Conservation (phyloP, 2,329 filamentous ascomycete genomes). For the Trichoderma koningiopsis region DNA sequence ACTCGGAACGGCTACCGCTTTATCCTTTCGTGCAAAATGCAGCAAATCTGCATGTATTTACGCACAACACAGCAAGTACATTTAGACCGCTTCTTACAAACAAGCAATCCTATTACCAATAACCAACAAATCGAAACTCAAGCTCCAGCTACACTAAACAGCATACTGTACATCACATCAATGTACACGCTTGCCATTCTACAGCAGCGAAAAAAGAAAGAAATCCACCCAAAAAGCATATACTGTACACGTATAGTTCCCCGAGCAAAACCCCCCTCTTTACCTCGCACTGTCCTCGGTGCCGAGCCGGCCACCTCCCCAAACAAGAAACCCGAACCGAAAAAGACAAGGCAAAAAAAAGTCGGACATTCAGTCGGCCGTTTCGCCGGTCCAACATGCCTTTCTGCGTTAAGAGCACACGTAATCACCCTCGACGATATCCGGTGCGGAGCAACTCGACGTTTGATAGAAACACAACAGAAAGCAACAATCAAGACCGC, state of each 20-base stretch:
- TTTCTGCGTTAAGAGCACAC: slow-evolving; percentile 19
- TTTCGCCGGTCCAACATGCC: background rate
- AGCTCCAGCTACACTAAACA: background rate
- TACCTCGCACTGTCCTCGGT: slow-evolving; percentile 22
- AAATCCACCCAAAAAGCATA: background rate
- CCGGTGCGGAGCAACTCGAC: background rate
- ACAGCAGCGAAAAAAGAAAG: background rate
- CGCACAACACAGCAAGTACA: background rate
- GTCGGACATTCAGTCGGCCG: slow-evolving; percentile 13
- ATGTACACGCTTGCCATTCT: too few species aligned
- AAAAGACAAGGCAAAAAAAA: background rate
- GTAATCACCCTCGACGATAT: background rate
- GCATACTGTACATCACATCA: too few species aligned
- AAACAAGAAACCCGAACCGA: background rate
- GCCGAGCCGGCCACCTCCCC: slow-evolving; percentile 16
- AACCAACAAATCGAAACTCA: background rate
- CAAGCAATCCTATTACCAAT: background rate
- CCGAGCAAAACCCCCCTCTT: background rate
- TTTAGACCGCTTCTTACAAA: background rate
- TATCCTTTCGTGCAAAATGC: background rate
- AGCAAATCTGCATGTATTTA: background rate
- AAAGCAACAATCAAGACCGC: background rate
- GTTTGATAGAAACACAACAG: background rate
- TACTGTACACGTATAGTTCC: background rate
- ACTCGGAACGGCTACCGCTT: background rate